Conservation (phyloP, 1,284 basidiomycete genomes). For the Blastosporella zonata region DNA sequence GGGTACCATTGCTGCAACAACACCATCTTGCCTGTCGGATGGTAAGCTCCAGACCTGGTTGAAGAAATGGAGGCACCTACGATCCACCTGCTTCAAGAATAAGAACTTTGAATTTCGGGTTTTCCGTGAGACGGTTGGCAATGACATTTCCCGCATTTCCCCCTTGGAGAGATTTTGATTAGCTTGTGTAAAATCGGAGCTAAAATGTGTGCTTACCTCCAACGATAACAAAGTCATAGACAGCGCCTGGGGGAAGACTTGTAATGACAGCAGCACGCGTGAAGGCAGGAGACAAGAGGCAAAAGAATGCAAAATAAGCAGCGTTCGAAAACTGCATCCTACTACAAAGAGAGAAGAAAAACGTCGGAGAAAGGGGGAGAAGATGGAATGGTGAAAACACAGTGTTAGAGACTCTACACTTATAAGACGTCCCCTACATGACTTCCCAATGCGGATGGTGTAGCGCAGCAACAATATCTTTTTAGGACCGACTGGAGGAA, state of each 20-base stretch:
- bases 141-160: conserved; percentile 21
- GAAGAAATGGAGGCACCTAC: conserved; percentile 1
- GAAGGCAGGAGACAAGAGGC: background rate
- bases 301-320: conserved; percentile 1
- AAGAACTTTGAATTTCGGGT: conserved; percentile 21
- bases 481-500: background rate
- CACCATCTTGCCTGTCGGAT: conserved; percentile 14
- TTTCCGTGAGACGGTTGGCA: conserved; percentile 13
- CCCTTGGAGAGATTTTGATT: conserved; percentile 9
- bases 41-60: background rate
- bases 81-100: conserved; percentile 20
- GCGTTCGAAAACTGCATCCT: conserved; percentile 4
- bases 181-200: background rate
- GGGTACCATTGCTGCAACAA: conserved; percentile 13
- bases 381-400: background rate
- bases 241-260: background rate
- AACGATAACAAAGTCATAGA: conserved; percentile 21
- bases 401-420: background rate
- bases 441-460: background rate
- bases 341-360: background rate
- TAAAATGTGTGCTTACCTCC: conserved; percentile 13
- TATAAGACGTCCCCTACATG: background rate
- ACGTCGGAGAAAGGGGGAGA: background rate
- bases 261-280: conserved; percentile 8
- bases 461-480: background rate